phyloP scores from a whole-genome alignment of 768 basidiomycete species.

The Lactarius psammicola region DNA sequence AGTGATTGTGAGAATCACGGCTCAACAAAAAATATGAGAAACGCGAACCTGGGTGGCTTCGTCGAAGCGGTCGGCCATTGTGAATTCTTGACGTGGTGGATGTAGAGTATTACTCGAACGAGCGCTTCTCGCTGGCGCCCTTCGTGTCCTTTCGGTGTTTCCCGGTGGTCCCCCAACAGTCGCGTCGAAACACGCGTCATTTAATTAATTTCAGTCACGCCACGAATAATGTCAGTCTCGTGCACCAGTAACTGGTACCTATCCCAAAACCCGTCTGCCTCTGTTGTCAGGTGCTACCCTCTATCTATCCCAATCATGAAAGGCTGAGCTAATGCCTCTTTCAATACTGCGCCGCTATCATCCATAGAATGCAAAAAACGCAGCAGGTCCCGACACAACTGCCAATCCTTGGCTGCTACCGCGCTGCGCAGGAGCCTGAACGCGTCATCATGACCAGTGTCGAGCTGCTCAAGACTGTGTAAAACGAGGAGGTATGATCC shows the following conservation, averaged over 20 bases:
- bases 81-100: neutral
- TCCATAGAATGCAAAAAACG: constrained; percentile 93
- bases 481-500: constrained; percentile 91
- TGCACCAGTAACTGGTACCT: neutral
- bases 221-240: neutral
- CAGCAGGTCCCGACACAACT: constrained; percentile 86
- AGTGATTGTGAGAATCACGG: constrained; percentile 5
- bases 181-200: neutral
- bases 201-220: neutral
- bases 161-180: neutral
- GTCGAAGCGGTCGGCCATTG: constrained; percentile 66
- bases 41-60: constrained; percentile 66
- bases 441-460: constrained; percentile 76
- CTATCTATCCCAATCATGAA: constrained; percentile 35
- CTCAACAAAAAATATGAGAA: constrained; percentile 10
- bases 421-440: constrained; percentile 77
- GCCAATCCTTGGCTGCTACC: constrained; percentile 77
- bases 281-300: neutral
- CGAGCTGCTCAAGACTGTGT: constrained; percentile 88
- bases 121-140: neutral
- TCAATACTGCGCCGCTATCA: constrained; percentile 72
- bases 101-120: neutral
- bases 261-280: no score
- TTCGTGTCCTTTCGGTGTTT: neutral
- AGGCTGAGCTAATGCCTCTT: constrained; percentile 57